phyloP scores from a whole-genome alignment of 306 rosid species.

The Trifolium fragiferum region DNA sequence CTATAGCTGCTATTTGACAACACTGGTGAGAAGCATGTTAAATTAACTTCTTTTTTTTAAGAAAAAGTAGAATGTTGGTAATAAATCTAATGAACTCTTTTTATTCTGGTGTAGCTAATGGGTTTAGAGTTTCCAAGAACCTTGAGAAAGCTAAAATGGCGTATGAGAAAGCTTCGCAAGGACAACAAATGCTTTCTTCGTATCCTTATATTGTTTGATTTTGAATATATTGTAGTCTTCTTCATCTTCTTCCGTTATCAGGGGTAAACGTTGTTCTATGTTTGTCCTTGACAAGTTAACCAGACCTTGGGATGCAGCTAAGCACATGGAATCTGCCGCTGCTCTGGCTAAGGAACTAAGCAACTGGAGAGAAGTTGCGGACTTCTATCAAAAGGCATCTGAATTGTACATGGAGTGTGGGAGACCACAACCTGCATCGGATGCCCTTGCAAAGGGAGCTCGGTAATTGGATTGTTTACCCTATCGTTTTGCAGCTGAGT shows the following conservation, averaged over 20 bases:
- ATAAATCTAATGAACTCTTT: conserved; percentile 14
- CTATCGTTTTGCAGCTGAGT: conserved; percentile 7
- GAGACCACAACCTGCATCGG: conserved; percentile 95
- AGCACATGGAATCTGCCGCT: conserved; percentile 97
- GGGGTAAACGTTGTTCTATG: not conserved
- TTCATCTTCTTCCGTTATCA: not conserved
- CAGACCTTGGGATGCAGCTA: conserved; percentile 99
- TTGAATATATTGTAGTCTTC: not conserved
- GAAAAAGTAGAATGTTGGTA: not conserved
- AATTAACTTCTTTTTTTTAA: not conserved
- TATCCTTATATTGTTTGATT: conserved; percentile 65
- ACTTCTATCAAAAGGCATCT: conserved; percentile 86
- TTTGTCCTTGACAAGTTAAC: conserved; percentile 57
- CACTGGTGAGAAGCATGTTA: not conserved
- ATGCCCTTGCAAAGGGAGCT: conserved; percentile 92
- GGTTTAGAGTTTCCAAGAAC: conserved; percentile 71
- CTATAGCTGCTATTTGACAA: not conserved
- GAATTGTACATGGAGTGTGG: conserved; percentile 79
- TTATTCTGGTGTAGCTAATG: conserved; percentile 69
- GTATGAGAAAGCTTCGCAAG: conserved; percentile 90
- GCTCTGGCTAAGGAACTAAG: conserved; percentile 86
- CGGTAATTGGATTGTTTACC: conserved; percentile 58
- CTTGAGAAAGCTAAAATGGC: conserved; percentile 86
- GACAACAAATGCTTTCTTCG: conserved; percentile 96
- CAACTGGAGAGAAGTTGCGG: conserved; percentile 78